A percentile compares a stretch with the other conserved stretches of the same genome.
Evolutionary conservation across 106 monocot species (phyloP).

Genomic region (Platanthera zijinensis): DNA sequence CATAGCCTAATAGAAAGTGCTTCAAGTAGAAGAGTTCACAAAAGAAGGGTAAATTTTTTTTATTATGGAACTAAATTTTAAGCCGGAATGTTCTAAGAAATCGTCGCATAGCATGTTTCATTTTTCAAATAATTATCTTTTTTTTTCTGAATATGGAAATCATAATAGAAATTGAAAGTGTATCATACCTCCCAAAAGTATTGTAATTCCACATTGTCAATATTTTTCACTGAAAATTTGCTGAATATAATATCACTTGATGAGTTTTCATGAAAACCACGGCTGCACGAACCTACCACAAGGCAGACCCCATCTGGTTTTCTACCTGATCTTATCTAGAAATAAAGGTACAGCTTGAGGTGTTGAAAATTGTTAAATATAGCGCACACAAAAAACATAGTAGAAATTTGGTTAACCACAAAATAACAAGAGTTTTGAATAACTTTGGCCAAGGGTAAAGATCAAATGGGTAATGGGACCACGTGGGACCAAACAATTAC

Average conservation of each 20-base stretch:
- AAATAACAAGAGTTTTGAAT: not conserved
- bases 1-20: not conserved
- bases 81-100: not conserved
- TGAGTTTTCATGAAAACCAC: constrained; percentile 64
- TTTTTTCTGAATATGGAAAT: not conserved
- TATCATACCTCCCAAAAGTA: constrained; percentile 92
- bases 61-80: not conserved
- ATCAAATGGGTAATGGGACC: not conserved
- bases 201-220: constrained; percentile 43
- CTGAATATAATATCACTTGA: constrained; percentile 91
- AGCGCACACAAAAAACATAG: not conserved
- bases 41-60: not conserved
- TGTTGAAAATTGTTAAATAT: not conserved
- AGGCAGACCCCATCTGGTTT: constrained; percentile 97
- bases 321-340: constrained; percentile 64
- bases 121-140: not conserved
- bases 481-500: not conserved
- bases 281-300: constrained; percentile 81
- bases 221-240: constrained; percentile 42
- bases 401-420: not conserved
- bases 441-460: not conserved
- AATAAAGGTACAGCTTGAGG: constrained; percentile 5
- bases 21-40: not conserved
- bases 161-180: not conserved
- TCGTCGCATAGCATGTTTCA: not conserved